These are phyloP conservation scores for Halophytophthora batemanensis DNA, from an alignment of 352 stramenopile species.

Conservation along the genomic window DNA sequence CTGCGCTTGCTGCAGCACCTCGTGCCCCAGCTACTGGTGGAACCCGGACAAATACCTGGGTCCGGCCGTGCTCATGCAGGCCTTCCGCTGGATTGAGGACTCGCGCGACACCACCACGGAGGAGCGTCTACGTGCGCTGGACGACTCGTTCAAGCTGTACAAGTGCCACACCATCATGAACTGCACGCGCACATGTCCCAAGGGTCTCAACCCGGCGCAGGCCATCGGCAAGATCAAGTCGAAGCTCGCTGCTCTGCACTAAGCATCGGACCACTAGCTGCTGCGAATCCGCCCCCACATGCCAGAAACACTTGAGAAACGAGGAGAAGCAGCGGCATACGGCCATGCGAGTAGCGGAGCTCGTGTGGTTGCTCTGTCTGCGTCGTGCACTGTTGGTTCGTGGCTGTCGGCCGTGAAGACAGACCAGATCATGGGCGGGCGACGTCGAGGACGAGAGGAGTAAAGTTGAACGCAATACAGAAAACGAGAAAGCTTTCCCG, in stretches of 20 bases:
- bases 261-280: conserved; percentile 16
- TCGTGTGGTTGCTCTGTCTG: too few species aligned
- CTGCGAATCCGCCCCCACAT: not conserved
- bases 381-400: too few species aligned
- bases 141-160: conserved; percentile 99
- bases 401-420: not conserved
- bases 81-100: conserved; percentile 99
- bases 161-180: conserved; percentile 99
- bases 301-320: conserved; percentile 11
- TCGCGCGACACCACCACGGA: conserved; percentile 96
- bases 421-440: not conserved
- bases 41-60: conserved; percentile 96
- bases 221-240: conserved; percentile 99
- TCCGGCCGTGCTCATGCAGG: conserved; percentile 92
- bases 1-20: conserved; percentile 98
- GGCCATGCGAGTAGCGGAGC: not conserved
- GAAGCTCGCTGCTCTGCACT: conserved; percentile 82
- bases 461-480: not conserved
- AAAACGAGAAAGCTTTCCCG: not conserved
- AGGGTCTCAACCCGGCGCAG: conserved; percentile 98
- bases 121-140: conserved; percentile 93
- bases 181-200: conserved; percentile 99
- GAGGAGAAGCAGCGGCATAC: not conserved
- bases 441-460: not conserved
- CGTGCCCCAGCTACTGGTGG: conserved; percentile 99